Evolutionary conservation across 2,329 filamentous ascomycete species (phyloP), one percentile per base, ranked within the genome.

Genomic region (Diaporthe longicolla): DNA sequence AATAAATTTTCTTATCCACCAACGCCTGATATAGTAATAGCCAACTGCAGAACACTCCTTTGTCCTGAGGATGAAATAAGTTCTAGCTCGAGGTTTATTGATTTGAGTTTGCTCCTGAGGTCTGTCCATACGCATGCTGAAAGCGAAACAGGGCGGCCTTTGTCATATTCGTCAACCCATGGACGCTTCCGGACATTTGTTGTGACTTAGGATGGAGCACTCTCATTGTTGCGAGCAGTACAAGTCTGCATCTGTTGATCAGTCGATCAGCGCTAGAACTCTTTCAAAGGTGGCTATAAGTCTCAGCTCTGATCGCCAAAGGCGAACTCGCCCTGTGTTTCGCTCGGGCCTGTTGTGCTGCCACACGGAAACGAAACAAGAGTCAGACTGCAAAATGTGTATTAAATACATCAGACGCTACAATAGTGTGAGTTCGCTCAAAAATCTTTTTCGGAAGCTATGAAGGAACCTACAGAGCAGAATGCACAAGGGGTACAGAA

Each of bases 101-200:
- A 35, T 43, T 48, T 48, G 7, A 21, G 17, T 35, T 4, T 26
- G 17, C 29, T 10, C 11, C 45, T 17, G 21, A 11, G 5, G 24
- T 3, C 11, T 48, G 10, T 50, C 32, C 21, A 35, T 1, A 24
- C 32, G 61, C 26, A 24, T 21, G 17, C 32, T 40, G 45, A 37
- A 54, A 54, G 45, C 45, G 26, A 68, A 19, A 21, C 10, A 17
- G 45, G 32, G 63, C 21, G n/a, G n/a, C 21, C 63, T 68, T 68
- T 68, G 63, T 68, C 24, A n/a, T 32, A 17, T 13, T 15, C 15
- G 3, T 50, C 32, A n/a, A 21, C n/a, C 10, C 10, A 3, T 54
- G 13, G 63, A 68, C 37, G 63, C 48, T 68, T 68, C 48, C 63
- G 63, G 63, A 68, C 48, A 52, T 37, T 26, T 10, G 26, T 37